Conservation (phyloP, 257 asterid species). For the Cruciata laevipes region DNA sequence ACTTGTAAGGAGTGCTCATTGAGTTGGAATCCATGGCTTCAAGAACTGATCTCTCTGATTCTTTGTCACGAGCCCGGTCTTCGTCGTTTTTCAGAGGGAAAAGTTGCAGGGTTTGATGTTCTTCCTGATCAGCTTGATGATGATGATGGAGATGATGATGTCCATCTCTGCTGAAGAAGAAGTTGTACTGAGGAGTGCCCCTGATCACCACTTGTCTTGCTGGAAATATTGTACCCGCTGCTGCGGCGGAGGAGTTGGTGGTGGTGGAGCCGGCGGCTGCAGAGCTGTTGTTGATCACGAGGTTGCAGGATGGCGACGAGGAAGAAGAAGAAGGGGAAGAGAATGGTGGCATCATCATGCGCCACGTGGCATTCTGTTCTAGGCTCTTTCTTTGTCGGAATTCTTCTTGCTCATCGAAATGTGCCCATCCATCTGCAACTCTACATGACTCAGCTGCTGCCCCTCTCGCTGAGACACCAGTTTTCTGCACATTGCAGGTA, state of each 20-base stretch:
- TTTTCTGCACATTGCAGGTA: conserved; percentile 35
- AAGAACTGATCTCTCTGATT: conserved; percentile 11
- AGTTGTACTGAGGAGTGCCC: conserved; percentile 8
- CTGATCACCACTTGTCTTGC: conserved; percentile 11
- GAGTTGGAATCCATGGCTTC: conserved; percentile 8
- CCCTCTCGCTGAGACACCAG: conserved; percentile 24
- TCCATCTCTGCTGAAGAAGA: conserved; percentile 21
- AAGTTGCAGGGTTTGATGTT: conserved; percentile 57
- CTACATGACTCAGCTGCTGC: conserved; percentile 48
- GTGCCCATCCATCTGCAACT: conserved; percentile 63
- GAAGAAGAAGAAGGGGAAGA: conserved; percentile 35
- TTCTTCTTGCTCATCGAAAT: conserved; percentile 39
- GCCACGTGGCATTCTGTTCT: conserved; percentile 79
- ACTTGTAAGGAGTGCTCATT: conserved; percentile 36
- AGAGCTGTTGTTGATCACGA: conserved; percentile 14
- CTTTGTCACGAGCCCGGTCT: conserved; percentile 15
- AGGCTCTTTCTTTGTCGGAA: conserved; percentile 35
- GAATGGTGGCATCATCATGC: conserved; percentile 46
- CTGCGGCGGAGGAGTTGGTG: neutral
- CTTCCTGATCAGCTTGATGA: conserved; percentile 4
- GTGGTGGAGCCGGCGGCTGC: neutral
- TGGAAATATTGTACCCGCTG: conserved; percentile 13
- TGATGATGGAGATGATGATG: neutral
- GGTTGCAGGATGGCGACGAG: conserved; percentile 26
- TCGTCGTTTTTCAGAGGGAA: conserved; percentile 52